Conservation (phyloP, 2,329 filamentous ascomycete species). For the Talaromyces rugulosus region DNA sequence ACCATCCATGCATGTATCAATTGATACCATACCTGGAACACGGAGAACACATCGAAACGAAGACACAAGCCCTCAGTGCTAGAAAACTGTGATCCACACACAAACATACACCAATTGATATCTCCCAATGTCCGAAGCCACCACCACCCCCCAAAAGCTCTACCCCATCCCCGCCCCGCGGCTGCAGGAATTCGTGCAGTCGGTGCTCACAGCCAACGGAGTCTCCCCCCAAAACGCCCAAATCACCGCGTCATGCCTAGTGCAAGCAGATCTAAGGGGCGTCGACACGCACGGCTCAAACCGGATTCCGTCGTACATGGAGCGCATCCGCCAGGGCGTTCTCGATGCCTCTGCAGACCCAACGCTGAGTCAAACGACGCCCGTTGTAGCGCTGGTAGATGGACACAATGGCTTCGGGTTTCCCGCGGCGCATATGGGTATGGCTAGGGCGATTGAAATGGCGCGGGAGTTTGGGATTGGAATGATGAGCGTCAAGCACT, state of each 20-base stretch:
- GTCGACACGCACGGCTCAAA: slow-evolving; percentile 78
- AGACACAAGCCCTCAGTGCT: neutral
- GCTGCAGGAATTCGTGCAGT: slow-evolving; percentile 22
- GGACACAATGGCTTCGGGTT: slow-evolving; percentile 73
- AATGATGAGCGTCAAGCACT: slow-evolving; percentile 70
- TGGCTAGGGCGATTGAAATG: slow-evolving; percentile 64
- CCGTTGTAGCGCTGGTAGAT: slow-evolving; percentile 65
- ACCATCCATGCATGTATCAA: neutral
- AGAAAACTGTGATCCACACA: too few relatives aligned
- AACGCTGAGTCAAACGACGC: slow-evolving; percentile 58
- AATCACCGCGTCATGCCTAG: slow-evolving; percentile 63
- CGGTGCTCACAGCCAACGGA: slow-evolving; percentile 42
- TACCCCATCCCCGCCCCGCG: slow-evolving; percentile 1
- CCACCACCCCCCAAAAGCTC: neutral
- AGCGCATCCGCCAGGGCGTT: slow-evolving; percentile 65
- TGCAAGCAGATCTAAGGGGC: slow-evolving; percentile 71
- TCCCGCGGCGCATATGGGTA: slow-evolving; percentile 62
- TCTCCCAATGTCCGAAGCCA: neutral
- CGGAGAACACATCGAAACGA: neutral
- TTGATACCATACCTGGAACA: neutral
- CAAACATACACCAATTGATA: neutral
- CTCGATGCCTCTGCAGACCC: slow-evolving; percentile 60
- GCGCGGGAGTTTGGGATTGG: slow-evolving; percentile 65
- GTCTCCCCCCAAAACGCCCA: slow-evolving; percentile 56
- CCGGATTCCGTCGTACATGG: slow-evolving; percentile 72